Evolutionary conservation across 2,329 filamentous ascomycete species (phyloP), one percentile per base, ranked within the genome.

Genomic region (Teratosphaeria nubilosa): DNA sequence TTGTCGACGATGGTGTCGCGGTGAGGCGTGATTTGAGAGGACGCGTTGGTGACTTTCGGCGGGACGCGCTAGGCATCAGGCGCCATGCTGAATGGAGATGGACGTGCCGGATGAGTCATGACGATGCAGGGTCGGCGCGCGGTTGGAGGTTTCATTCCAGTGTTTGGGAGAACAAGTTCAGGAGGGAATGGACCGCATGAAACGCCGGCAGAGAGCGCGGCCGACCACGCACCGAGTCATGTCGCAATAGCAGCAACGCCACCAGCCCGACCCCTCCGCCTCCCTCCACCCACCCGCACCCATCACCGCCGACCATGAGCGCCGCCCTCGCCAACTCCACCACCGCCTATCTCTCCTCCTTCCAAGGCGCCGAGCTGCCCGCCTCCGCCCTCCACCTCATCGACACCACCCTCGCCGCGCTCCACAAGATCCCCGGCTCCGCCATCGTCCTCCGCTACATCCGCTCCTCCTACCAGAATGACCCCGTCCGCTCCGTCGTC

Each of bases 401-500:
- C 60, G 76, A 80, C 66, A 77, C 80, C 63, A 76, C 81, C 56
- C 77, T 80, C 56, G 77, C 83, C 34, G 68, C 65, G 59, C 95
- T 99, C 72, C 91, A 96, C 69, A 90, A 88, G 69, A 82, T 99
- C 45, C 95, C 94, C 31, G 94, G 94, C 56, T 97, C 92, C 31
- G 89, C 92, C 50, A 96, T 99, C 66, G 80, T 97, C 68, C 83
- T 95, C 66, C 89, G 94, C 62, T 99, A 99, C 76, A 91, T 99
- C 71, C 90, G 90, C 74, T 96, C 91, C 59, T 96, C 91, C 72
- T 97, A 99, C 78, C 94, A 99, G 77, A 88, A 99, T 72, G 94
- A 99, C 69, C 94, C 94, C 10, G 85, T 97, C 58, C 87, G 95
- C 56, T 95, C 90, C 56, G 90, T 90, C 45, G 90, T 99, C 65